Conservation (phyloP, 108 stramenopile species). For the Thalassiosira profunda region DNA sequence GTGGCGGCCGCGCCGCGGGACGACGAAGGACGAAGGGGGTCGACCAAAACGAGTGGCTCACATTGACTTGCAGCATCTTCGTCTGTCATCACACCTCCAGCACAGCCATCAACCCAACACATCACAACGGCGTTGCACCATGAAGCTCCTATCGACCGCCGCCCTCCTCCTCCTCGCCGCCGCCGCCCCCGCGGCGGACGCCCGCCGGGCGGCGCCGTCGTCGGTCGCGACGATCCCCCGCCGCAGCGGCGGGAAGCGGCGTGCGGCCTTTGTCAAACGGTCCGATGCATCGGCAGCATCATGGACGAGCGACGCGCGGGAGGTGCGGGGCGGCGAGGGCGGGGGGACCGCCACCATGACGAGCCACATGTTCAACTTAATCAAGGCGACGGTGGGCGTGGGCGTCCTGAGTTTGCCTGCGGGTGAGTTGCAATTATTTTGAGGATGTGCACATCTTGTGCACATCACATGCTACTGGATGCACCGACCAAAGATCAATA, state of each 20-base stretch:
- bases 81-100: not conserved
- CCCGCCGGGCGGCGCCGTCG: not conserved
- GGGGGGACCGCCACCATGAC: constrained; percentile 63
- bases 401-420: constrained; percentile 93
- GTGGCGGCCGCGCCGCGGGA: too few species aligned
- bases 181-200: constrained; percentile 5
- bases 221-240: not conserved
- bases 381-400: constrained; percentile 94
- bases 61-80: too few species aligned
- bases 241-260: not conserved
- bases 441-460: too few species aligned
- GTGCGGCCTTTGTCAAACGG: not conserved
- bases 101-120: not conserved
- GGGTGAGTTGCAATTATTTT: too few species aligned
- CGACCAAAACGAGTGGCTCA: too few species aligned
- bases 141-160: constrained; percentile 10
- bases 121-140: not conserved
- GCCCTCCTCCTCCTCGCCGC: constrained; percentile 16
- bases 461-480: too few species aligned
- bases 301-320: constrained; percentile 3
- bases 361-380: constrained; percentile 87
- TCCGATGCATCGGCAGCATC: constrained; percentile 8
- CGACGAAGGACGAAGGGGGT: too few species aligned
- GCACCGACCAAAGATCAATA: too few species aligned
- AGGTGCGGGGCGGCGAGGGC: constrained; percentile 42